Conservation (phyloP, 768 basidiomycete genomes). For the Leccinum subtestaceum region DNA sequence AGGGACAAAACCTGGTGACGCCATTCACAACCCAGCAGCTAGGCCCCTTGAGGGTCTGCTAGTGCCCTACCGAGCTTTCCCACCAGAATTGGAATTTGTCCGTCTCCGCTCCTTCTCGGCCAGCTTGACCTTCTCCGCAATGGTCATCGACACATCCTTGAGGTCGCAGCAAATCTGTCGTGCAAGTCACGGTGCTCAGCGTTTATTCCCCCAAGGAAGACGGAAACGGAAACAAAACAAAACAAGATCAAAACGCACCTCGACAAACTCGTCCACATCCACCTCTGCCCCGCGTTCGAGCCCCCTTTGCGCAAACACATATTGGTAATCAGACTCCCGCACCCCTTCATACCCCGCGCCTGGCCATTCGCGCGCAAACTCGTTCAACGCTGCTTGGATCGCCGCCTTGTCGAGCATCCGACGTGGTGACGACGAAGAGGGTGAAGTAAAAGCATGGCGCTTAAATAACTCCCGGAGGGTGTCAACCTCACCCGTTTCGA, state of each 20-base stretch:
- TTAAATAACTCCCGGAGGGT: conserved; percentile 40
- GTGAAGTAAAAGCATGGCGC: background rate
- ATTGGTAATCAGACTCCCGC: conserved; percentile 60
- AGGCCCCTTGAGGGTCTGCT: conserved; percentile 4
- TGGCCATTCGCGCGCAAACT: conserved; percentile 36
- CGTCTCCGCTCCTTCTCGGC: conserved; percentile 40
- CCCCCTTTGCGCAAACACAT: conserved; percentile 77
- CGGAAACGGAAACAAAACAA: background rate
- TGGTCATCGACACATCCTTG: conserved; percentile 60
- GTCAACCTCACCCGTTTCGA: conserved; percentile 50
- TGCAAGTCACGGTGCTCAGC: background rate
- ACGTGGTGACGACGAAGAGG: background rate
- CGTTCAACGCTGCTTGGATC: conserved; percentile 42
- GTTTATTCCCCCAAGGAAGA: background rate
- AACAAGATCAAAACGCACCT: conserved; percentile 50
- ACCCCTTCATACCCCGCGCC: conserved; percentile 56
- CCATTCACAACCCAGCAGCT: background rate
- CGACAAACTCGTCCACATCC: conserved; percentile 84
- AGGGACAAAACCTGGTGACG: background rate
- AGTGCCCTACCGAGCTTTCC: conserved; percentile 28
- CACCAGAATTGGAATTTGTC: conserved; percentile 40
- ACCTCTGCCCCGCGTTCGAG: conserved; percentile 54
- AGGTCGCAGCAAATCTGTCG: conserved; percentile 68
- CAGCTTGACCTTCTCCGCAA: conserved; percentile 23
- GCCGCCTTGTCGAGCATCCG: conserved; percentile 40